Base-by-base conservation (phyloP, 805 yeast species). In the Alloascoidea africana region DNA sequence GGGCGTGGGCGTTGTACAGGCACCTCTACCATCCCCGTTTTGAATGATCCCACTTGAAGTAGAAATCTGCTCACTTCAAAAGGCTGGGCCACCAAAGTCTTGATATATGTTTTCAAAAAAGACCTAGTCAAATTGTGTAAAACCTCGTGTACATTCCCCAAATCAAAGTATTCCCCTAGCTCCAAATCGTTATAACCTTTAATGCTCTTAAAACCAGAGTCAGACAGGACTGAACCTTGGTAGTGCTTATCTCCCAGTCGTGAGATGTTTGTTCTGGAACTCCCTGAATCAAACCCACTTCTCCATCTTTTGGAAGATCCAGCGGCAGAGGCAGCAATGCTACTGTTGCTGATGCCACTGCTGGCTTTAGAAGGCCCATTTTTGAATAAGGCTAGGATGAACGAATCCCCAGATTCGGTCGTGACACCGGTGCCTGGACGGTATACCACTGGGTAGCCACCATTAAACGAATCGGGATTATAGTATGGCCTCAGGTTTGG, bases 21-120 rank as follows among this genome's bases (percentile, higher is more conserved):
- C 15, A 32, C 17, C 18, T 3, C 35, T 34, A 13, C 27, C 18
- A 16, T 30, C 16, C 27, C 13, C 14, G 27, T 13, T 18, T 33
- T 17, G 30, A 41, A 17, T 34, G 17, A 18, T 55, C 94, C 94
- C 11, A 83, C 79, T 55, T 91, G 97, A 40, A 86, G 58, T 17
- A 87, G 62, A 45, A 84, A 64, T 39, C 89, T 66, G 3, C 82
- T 72, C 14, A 83, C 79, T 47, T 89, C 96, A 55, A 87, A 77
- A 2, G 98, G 97, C 56, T 91, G 96, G 14, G 83, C 70, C 5
- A 82, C 52, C 19, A 85, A 54, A 34, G 77, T 73, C 42, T 74
- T 75, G 39, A 73, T 55, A 59, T 91, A 89, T 44, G 76, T 78
- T 44, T 73, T 72, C 37, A 76, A 48, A 42, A 84, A 73, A 34